Base-by-base conservation (phyloP, 495 filamentous ascomycete genomes). In the Staphylotrichum tortipilum region DNA sequence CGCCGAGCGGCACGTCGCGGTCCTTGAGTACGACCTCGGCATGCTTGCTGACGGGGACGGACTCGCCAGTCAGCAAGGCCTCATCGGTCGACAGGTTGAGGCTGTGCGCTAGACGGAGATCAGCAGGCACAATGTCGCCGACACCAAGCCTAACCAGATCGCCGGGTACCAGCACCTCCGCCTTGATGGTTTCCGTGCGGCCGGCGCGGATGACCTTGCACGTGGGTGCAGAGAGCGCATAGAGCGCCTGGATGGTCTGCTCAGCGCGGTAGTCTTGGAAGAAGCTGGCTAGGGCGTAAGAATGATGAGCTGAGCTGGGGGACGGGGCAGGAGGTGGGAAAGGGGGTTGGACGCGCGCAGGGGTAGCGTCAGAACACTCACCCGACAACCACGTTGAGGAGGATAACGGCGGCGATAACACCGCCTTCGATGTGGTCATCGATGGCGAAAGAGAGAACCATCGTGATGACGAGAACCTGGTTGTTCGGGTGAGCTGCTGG, bases 261-360 rank as follows among this genome's bases (percentile, higher is more conserved):
- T 89, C 88, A n/a, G 88, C 88, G 47, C 79, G 77, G 61, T 83
- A 90, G 61, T 94, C 88, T 64, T 94, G 88, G 44, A 80, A 72
- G 69, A 92, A 91, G 18, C 88, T 58, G 40, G n/a, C n/a, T n/a
- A n/a, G n/a, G n/a, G n/a, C n/a, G n/a, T n/a, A n/a, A n/a, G n/a
- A n/a, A n/a, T n/a, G n/a, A n/a, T n/a, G n/a, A n/a, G n/a, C n/a
- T n/a, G n/a, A n/a, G n/a, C n/a, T n/a, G n/a, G n/a, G n/a, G n/a
- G n/a, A n/a, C n/a, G n/a, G n/a, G n/a, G n/a, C n/a, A 14, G 26
- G 26, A 10, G 26, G 26, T 48, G 17, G 35, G 22, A 31, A 40
- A 33, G 45, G 9, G 9, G 34, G 14, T 9, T 12, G n/a, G n/a
- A n/a, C n/a, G n/a, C n/a, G n/a, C n/a, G n/a, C n/a, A n/a, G n/a